Conservation (phyloP, 148 eudicot species). For the Dysphania ambrosioides region DNA sequence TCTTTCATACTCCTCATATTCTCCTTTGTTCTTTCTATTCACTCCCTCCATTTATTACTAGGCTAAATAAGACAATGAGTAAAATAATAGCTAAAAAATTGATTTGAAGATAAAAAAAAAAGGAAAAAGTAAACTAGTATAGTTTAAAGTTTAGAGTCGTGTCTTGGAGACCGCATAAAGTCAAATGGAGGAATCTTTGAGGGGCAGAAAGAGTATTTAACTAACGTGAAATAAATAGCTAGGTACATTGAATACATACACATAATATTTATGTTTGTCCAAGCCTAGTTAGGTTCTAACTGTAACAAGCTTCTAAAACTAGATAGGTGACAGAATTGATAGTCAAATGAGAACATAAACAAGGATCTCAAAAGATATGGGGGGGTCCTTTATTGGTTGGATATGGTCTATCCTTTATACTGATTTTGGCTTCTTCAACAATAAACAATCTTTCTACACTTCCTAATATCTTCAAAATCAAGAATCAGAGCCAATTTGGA, state of each 20-base stretch:
- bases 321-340: background rate
- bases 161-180: too few species aligned
- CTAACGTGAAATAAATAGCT: background rate
- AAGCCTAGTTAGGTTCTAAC: background rate
- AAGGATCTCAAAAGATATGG: constrained; percentile 21
- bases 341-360: constrained; percentile 7
- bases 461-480: background rate
- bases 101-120: too few species aligned
- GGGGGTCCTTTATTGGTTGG: constrained; percentile 23
- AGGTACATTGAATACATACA: background rate
- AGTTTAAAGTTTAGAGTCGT: too few species aligned
- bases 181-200: too few species aligned
- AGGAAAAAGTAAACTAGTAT: too few species aligned
- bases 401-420: constrained; percentile 22
- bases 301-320: background rate
- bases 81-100: too few species aligned
- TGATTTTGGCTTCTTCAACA: background rate
- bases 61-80: too few species aligned
- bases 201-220: too few species aligned
- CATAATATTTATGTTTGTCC: background rate
- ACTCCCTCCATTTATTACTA: too few species aligned
- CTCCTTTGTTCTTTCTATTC: too few species aligned
- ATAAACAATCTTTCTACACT: background rate
- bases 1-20: too few species aligned
- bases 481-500: constrained; percentile 22